Evolutionary conservation across 116 monocot species (phyloP), one percentile per base, ranked within the genome.

Genomic region (Zostera marina): DNA sequence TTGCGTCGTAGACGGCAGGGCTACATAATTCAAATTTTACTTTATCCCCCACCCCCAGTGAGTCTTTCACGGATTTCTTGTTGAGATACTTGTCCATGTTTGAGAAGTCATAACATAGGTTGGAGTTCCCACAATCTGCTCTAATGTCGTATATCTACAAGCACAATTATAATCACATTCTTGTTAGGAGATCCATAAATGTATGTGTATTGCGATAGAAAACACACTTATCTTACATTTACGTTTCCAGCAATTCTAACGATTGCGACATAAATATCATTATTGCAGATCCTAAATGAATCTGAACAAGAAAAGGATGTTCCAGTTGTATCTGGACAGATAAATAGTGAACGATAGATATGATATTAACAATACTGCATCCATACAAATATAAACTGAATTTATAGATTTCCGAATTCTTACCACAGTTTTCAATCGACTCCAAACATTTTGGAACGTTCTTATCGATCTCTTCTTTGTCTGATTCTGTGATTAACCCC

Each of bases 1-100:
- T 79, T 10, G 81, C 91, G 45, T 74, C 24, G 40, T 84, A 76
- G 39, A 91, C 91, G 7, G 72, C 69, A 8, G 74, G 68, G 49
- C 85, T 91, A 22, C 91, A 91, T 0, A 85, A 82, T 3, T 82
- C 82, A 45, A 91, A 91, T 40, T 82, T 65, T 10, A 79, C 77
- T 13, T 77, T 59, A 32, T 32, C 32, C 13, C 85, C 85, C 24
- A 85, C 82, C 24, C 91, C 91, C 23, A 91, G 79, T 8, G 85
- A 61, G n/a, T 74, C 62, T 53, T 72, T 82, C 23, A 82, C 85
- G 45, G 65, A 55, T 38, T 79, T 48, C 56, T 61, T 54, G 58
- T 85, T 79, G 1, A 91, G 79, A 54, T 82, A 91, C 20, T 77
- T 85, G 22, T 91, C 91, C 91, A 91, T 70, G 74, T 79, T 82